These are phyloP conservation scores for Zygosaccharomyces gambellarensis DNA, from an alignment of 805 yeast genomes.

Conservation along the genomic window DNA sequence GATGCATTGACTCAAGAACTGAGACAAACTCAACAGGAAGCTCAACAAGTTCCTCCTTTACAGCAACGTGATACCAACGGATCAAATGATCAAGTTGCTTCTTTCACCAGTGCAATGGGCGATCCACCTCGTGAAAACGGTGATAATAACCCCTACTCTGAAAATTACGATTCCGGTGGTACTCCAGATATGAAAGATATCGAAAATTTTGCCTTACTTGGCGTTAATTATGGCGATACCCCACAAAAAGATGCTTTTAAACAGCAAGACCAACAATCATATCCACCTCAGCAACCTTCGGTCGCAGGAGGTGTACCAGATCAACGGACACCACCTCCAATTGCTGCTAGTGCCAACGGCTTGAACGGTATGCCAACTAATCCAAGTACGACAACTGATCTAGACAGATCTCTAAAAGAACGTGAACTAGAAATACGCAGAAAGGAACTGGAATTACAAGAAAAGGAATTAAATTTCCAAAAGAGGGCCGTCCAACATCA, in stretches of 20 bases:
- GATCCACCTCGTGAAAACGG: background rate
- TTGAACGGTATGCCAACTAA: slow-evolving; percentile 7
- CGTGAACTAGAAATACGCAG: slow-evolving; percentile 32
- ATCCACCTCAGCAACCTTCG: slow-evolving; percentile 7
- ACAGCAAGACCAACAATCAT: slow-evolving; percentile 15
- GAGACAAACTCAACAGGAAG: slow-evolving; percentile 3
- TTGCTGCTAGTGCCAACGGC: slow-evolving; percentile 7
- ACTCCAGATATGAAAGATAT: slow-evolving; percentile 33
- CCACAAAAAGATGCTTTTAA: slow-evolving; percentile 18
- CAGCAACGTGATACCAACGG: slow-evolving; percentile 1
- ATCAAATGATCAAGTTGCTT: slow-evolving; percentile 3
- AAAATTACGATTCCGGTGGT: slow-evolving; percentile 24
- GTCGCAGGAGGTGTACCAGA: background rate
- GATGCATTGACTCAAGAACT: slow-evolving; percentile 11
- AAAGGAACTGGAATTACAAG: slow-evolving; percentile 34
- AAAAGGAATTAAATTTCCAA: slow-evolving; percentile 32
- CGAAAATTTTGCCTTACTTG: slow-evolving; percentile 32
- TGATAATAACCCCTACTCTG: background rate
- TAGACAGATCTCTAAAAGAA: slow-evolving; percentile 23
- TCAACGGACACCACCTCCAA: slow-evolving; percentile 10
- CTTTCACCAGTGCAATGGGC: slow-evolving; percentile 2
- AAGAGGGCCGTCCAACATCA: slow-evolving; percentile 27
- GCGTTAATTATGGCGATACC: slow-evolving; percentile 29
- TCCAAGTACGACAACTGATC: background rate
- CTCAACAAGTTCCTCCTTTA: background rate